Base-by-base conservation (phyloP, 2,329 filamentous ascomycete species). In the Alternaria infectoria region DNA sequence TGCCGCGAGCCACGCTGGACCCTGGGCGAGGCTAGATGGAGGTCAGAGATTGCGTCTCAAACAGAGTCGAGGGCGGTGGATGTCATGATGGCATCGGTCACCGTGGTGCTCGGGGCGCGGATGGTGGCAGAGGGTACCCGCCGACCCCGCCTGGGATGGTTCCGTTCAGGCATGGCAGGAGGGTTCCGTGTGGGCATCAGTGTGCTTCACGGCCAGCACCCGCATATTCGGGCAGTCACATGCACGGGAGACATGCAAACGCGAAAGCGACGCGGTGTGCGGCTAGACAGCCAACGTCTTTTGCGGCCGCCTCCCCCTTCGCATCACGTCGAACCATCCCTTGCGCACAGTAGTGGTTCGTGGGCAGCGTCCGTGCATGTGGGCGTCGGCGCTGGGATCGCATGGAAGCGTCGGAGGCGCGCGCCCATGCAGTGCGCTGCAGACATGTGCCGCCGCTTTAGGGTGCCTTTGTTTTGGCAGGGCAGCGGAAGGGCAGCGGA, bases 361-460 rank as follows among this genome's bases (percentile, higher is more conserved):
- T 57, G 45, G 62, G 47, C 62, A 62, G 32, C 26, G 23, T 45
- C 67, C 67, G 67, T 69, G 67, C 65, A 57, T 46, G 56, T 54
- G 60, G 60, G 58, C 56, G 45, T 56, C 46, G 49, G 62, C 63
- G 69, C 65, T 66, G 57, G 67, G 69, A 69, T 64, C 59, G 62
- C 66, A 61, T 63, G 65, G 56, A 64, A 57, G 58, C 55, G 61
- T 57, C 57, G 55, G 51, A 68, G 62, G 49, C 47, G 58, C 47
- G 58, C 49, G 56, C 28, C 58, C 54, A 68, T 62, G 57, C 51
- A 44, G 61, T 59, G 49, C 49, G 55, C 54, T 23, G 45, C 52
- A 15, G 30, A 46, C 25, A 59, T 32, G 47, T 56, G 52, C 25
- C 64, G 66, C 67, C 69, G 69, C 67, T 71, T 70, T 69, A 64